phyloP scores from a whole-genome alignment of 306 rosid species.

The Trifolium fragiferum region DNA sequence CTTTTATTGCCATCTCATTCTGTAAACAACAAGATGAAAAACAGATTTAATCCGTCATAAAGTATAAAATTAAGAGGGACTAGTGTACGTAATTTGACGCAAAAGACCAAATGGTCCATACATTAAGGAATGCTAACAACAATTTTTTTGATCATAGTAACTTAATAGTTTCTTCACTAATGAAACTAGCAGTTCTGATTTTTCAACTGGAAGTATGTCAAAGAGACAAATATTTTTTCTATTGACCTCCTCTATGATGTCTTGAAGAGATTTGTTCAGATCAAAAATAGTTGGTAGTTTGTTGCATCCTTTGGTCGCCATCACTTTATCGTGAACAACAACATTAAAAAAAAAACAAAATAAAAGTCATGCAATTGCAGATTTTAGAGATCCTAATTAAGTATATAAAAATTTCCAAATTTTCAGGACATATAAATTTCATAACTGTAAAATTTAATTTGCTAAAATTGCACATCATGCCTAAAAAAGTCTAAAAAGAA shows the following conservation, averaged over 20 bases:
- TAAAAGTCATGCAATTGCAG: too few relatives aligned
- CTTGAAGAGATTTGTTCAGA: background rate
- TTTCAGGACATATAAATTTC: too few relatives aligned
- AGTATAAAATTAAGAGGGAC: conserved; percentile 1
- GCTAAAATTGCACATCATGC: too few relatives aligned
- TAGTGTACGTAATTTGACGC: background rate
- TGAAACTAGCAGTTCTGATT: background rate
- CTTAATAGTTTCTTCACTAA: background rate
- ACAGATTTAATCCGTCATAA: conserved; percentile 5
- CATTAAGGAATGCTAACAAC: background rate
- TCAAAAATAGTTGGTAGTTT: background rate
- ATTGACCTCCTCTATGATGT: background rate
- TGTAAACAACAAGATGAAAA: conserved; percentile 32
- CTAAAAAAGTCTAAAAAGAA: too few relatives aligned
- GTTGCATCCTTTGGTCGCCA: background rate
- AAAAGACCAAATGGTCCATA: conserved; percentile 5
- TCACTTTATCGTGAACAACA: background rate
- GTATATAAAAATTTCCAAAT: too few relatives aligned
- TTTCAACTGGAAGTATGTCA: background rate
- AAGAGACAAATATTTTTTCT: background rate
- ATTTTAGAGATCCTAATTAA: too few relatives aligned
- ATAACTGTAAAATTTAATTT: too few relatives aligned
- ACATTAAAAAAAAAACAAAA: too few relatives aligned
- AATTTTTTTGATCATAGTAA: conserved; percentile 1
- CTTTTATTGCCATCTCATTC: conserved; percentile 73